phyloP scores from a whole-genome alignment of 768 basidiomycete genomes.

The Gloeostereum incarnatum region DNA sequence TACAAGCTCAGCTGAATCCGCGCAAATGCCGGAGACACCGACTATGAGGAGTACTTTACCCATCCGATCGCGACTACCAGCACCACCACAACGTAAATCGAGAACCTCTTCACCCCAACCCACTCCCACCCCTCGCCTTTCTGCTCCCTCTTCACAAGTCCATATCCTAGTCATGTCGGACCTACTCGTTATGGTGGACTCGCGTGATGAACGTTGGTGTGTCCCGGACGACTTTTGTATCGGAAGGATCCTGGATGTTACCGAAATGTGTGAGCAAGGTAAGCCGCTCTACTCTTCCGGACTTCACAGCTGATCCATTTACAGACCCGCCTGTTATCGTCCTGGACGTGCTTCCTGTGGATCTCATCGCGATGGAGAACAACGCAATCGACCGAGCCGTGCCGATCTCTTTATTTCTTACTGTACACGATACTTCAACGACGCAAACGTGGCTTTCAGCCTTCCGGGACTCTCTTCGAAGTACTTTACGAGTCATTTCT shows the following conservation, averaged over 20 bases:
- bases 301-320: conserved; percentile 2
- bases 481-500: conserved; percentile 30
- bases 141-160: conserved; percentile 45
- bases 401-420: conserved; percentile 8
- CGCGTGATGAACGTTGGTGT: conserved; percentile 26
- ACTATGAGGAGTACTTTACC: conserved; percentile 6
- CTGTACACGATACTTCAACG: conserved; percentile 5
- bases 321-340: conserved; percentile 24
- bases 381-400: conserved; percentile 23
- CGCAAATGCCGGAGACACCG: conserved; percentile 13
- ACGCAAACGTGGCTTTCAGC: conserved; percentile 36
- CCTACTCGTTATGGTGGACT: conserved; percentile 17
- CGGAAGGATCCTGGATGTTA: conserved; percentile 40
- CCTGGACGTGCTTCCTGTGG: conserved; percentile 44
- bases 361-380: conserved; percentile 20
- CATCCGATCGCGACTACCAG: conserved; percentile 1
- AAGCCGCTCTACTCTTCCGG: conserved; percentile 8
- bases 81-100: conserved; percentile 7
- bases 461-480: conserved; percentile 40
- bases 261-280: conserved; percentile 19
- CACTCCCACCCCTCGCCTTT: conserved; percentile 2
- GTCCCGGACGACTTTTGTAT: conserved; percentile 32
- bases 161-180: conserved; percentile 56
- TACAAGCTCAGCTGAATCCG: conserved; percentile 8
- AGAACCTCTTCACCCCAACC: conserved; percentile 19